Conservation (phyloP, 306 rosid species). For the Malus fusca region DNA sequence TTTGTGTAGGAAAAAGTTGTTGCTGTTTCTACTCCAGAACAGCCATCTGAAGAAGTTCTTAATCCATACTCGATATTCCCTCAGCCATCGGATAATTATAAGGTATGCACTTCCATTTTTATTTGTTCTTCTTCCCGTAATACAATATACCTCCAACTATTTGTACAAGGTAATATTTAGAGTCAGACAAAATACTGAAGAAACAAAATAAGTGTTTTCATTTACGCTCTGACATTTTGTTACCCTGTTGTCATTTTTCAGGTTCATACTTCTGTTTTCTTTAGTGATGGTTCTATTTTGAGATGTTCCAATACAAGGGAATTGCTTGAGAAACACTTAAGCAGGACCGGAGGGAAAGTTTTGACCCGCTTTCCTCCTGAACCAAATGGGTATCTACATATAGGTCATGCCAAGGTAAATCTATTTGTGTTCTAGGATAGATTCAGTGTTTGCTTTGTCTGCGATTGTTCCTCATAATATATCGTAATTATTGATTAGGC, state of each 20-base stretch:
- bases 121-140: not conserved
- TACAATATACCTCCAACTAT: not conserved
- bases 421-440: not conserved
- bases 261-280: conserved; percentile 93
- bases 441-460: not conserved
- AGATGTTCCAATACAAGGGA: conserved; percentile 81
- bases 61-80: conserved; percentile 85
- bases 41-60: conserved; percentile 71
- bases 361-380: conserved; percentile 97
- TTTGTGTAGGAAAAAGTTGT: conserved; percentile 45
- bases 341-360: conserved; percentile 59
- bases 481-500: conserved; percentile 46
- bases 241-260: conserved; percentile 29
- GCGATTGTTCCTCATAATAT: not conserved
- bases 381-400: conserved; percentile 96
- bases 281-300: conserved; percentile 71
- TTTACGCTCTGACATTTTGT: not conserved
- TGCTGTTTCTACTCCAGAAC: conserved; percentile 47
- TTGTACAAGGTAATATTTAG: not conserved
- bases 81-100: conserved; percentile 66
- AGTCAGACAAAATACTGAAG: not conserved
- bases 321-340: conserved; percentile 78
- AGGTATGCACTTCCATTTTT: conserved; percentile 43
- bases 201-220: not conserved
- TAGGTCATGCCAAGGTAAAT: conserved; percentile 93